phyloP scores from a whole-genome alignment of 768 basidiomycete genomes.

The Boletus rubropictus region DNA sequence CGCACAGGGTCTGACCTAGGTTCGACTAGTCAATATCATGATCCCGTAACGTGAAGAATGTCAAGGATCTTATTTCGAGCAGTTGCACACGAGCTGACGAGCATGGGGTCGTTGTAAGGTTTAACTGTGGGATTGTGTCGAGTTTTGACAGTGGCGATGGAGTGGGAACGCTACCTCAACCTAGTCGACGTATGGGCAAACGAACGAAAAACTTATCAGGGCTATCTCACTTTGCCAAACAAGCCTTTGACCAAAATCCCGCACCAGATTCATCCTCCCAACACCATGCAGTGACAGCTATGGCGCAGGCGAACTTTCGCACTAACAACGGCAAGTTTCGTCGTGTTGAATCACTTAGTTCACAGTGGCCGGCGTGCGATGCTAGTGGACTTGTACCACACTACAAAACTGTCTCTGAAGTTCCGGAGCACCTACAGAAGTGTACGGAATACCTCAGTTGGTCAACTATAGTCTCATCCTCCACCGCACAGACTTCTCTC shows the following conservation, averaged over 20 bases:
- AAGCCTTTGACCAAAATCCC: conserved; percentile 30
- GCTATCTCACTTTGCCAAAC: conserved; percentile 39
- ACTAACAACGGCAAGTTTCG: conserved; percentile 12
- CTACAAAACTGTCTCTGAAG: conserved; percentile 57
- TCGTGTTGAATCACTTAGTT: conserved; percentile 24
- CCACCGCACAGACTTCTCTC: conserved; percentile 67
- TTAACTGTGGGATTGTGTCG: neutral
- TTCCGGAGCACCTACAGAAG: conserved; percentile 76
- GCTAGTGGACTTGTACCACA: conserved; percentile 69
- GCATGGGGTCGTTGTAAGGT: neutral
- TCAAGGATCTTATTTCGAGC: neutral
- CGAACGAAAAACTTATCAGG: conserved; percentile 37
- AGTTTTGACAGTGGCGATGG: neutral
- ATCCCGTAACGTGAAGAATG: neutral
- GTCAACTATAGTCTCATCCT: neutral
- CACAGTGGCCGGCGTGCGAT: conserved; percentile 47
- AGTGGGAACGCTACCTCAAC: too few relatives aligned
- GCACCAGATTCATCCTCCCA: conserved; percentile 1
- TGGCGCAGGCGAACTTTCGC: neutral
- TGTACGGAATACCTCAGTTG: conserved; percentile 41
- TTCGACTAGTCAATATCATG: neutral
- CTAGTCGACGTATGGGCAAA: conserved; percentile 32
- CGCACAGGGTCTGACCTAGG: neutral
- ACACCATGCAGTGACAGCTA: neutral
- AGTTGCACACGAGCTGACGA: neutral